Conservation (phyloP, 345 rosid genomes). For the Nasturtium officinale region DNA sequence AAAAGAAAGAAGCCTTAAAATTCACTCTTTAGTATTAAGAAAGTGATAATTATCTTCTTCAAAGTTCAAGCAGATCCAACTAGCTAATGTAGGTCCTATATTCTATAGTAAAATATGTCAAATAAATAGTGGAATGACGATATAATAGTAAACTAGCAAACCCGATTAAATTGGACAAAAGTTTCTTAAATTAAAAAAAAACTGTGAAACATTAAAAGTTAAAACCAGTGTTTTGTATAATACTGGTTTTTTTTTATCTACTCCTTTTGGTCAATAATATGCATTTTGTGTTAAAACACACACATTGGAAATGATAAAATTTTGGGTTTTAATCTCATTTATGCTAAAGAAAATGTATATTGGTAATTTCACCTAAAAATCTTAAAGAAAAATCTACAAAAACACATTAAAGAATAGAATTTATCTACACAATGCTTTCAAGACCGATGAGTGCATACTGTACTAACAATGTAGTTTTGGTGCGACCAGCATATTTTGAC, state of each 20-base stretch:
- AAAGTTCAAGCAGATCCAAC: constrained; percentile 4
- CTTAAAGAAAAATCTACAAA: background rate
- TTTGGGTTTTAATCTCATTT: background rate
- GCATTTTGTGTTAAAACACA: background rate
- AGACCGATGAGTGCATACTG: background rate
- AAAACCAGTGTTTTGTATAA: background rate
- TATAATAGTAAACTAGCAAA: background rate
- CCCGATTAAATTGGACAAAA: background rate
- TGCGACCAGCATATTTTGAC: background rate
- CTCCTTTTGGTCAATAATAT: background rate
- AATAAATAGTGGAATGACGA: background rate
- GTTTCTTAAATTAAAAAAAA: background rate
- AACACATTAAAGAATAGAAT: background rate
- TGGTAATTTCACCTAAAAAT: background rate
- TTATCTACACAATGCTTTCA: background rate
- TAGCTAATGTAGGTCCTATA: background rate
- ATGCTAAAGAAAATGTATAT: background rate
- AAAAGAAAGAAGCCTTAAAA: constrained; percentile 2
- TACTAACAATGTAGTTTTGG: background rate
- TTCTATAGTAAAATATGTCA: background rate
- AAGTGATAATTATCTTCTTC: background rate
- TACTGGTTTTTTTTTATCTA: background rate
- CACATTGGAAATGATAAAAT: too few relatives aligned
- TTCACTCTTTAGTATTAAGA: background rate
- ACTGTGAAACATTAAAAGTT: background rate